A percentile compares a stretch with the other conserved stretches of the same genome.
These are phyloP conservation scores for Parathielavia appendiculata DNA, from an alignment of 495 filamentous ascomycete species.

Conservation along the genomic window DNA sequence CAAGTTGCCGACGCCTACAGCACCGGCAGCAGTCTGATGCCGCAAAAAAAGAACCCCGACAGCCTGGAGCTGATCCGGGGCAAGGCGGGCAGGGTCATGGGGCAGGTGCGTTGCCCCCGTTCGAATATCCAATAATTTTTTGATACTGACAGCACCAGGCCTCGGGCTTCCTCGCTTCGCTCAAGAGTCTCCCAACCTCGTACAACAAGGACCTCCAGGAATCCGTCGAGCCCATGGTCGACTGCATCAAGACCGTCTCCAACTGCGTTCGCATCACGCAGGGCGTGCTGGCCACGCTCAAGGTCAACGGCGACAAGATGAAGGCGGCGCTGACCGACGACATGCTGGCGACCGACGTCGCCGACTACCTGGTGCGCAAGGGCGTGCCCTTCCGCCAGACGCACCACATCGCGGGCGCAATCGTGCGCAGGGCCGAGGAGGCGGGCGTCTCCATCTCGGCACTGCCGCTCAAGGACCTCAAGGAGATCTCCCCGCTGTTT, in stretches of 20 bases:
- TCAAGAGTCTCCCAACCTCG: conserved; percentile 82
- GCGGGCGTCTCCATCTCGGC: conserved; percentile 69
- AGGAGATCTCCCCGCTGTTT: conserved; percentile 70
- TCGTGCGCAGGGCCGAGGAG: conserved; percentile 65
- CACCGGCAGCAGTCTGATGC: conserved; percentile 83
- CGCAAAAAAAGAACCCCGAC: conserved; percentile 81
- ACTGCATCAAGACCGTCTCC: conserved; percentile 77
- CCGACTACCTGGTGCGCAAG: conserved; percentile 88
- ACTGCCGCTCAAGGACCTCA: conserved; percentile 60
- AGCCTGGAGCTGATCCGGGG: conserved; percentile 82
- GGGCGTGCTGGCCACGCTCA: conserved; percentile 71
- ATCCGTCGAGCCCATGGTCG: conserved; percentile 79
- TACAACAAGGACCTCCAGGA: conserved; percentile 98
- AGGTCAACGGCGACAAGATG: conserved; percentile 70
- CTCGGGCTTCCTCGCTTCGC: conserved; percentile 74
- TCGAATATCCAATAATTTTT: no score
- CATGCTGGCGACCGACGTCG: conserved; percentile 78
- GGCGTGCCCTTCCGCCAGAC: conserved; percentile 80
- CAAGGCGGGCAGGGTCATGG: conserved; percentile 79
- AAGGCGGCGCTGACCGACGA: conserved; percentile 58
- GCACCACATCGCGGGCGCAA: conserved; percentile 81
- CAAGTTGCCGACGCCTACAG: conserved; percentile 79
- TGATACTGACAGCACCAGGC: conserved; percentile 2
- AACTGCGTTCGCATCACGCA: conserved; percentile 86
- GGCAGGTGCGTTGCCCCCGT: conserved; percentile 56